Evolutionary conservation across 257 asterid species (phyloP).

Genomic region (Capsicum chinense): DNA sequence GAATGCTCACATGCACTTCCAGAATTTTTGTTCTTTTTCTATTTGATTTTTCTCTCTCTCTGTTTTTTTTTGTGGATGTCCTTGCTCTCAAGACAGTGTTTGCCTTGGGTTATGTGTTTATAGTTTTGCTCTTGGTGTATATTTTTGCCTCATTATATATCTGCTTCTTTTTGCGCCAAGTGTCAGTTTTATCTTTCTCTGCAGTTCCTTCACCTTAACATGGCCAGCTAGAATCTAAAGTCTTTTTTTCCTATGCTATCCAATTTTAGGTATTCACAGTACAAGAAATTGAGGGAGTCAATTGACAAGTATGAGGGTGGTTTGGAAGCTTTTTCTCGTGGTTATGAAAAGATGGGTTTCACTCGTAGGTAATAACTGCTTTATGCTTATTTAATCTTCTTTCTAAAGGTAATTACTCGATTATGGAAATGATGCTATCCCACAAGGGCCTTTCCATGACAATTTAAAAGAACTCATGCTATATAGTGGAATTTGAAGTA

Average conservation of each 20-base stretch:
- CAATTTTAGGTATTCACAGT: slow-evolving; percentile 72
- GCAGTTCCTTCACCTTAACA: background rate
- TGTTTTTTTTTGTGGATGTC: background rate
- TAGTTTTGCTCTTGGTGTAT: background rate
- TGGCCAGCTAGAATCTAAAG: slow-evolving; percentile 1
- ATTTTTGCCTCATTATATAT: background rate
- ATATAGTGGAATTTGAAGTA: background rate
- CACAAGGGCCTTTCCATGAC: background rate
- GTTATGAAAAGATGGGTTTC: slow-evolving; percentile 93
- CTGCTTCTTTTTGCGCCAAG: background rate
- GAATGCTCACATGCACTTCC: background rate
- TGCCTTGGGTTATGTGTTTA: background rate
- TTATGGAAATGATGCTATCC: background rate
- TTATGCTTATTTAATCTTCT: slow-evolving; percentile 18
- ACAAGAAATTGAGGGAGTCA: slow-evolving; percentile 72
- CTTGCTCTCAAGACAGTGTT: background rate
- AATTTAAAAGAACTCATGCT: background rate
- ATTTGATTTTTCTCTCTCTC: background rate
- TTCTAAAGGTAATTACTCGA: background rate
- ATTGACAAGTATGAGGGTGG: slow-evolving; percentile 95
- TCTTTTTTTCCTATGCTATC: slow-evolving; percentile 23
- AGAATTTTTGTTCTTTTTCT: background rate
- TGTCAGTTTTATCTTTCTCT: background rate
- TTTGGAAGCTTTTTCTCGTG: slow-evolving; percentile 89
- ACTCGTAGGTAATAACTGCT: slow-evolving; percentile 67